Conservation (phyloP, 2,329 filamentous ascomycete genomes). For the Acrocalymma vagum region DNA sequence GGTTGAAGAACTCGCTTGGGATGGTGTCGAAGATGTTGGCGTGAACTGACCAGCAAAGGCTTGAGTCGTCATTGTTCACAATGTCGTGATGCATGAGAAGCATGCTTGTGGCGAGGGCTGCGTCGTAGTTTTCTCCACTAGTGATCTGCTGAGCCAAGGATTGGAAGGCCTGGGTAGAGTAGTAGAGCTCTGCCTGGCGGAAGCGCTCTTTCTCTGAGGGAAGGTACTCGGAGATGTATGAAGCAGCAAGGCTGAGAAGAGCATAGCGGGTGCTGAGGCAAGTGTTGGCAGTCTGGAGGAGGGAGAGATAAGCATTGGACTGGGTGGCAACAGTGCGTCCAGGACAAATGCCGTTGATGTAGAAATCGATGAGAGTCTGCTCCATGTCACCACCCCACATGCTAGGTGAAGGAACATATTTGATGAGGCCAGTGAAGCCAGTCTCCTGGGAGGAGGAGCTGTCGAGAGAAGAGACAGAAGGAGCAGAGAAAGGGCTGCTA, state of each 20-base stretch:
- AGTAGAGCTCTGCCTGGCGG: constrained; percentile 42
- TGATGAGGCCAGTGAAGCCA: constrained; percentile 34
- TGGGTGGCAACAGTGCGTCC: constrained; percentile 35
- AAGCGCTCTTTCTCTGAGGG: constrained; percentile 36
- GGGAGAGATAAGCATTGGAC: constrained; percentile 35
- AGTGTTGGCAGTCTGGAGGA: constrained; percentile 31
- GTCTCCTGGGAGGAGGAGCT: constrained; percentile 34
- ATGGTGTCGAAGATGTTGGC: constrained; percentile 43
- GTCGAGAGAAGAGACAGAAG: constrained; percentile 33
- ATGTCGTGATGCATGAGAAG: constrained; percentile 41
- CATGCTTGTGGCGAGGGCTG: constrained; percentile 42
- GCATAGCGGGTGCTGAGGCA: constrained; percentile 41
- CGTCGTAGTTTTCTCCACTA: constrained; percentile 35
- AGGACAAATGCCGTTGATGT: constrained; percentile 40
- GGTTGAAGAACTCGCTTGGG: constrained; percentile 28
- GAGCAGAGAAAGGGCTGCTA: constrained; percentile 34
- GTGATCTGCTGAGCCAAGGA: constrained; percentile 36
- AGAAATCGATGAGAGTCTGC: constrained; percentile 39
- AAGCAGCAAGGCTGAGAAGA: constrained; percentile 41
- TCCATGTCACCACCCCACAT: constrained; percentile 34
- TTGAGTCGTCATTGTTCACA: constrained; percentile 34
- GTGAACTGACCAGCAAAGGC: constrained; percentile 43
- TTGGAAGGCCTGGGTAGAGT: constrained; percentile 41
- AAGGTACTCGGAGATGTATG: constrained; percentile 40
- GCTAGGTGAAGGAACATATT: constrained; percentile 32